Evolutionary conservation across 345 rosid genomes (phyloP).

Genomic region (Isatis tinctoria): DNA sequence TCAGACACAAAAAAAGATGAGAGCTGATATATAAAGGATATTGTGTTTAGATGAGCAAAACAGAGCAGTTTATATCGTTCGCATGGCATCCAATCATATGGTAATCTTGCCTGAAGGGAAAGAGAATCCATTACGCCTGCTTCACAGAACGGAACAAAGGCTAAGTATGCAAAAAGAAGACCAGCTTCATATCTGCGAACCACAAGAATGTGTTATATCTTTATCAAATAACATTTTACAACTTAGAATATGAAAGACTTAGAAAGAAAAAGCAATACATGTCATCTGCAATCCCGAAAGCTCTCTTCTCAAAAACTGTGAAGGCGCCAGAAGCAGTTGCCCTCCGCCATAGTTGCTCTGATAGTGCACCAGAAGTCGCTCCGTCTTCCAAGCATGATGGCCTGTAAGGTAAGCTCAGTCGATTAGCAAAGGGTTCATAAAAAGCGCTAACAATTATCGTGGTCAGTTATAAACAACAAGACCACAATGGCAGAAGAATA

Average conservation of each 20-base stretch:
- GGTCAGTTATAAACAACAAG: conserved; percentile 5
- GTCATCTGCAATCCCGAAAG: conserved; percentile 95
- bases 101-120: conserved; percentile 66
- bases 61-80: background rate
- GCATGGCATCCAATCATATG: background rate
- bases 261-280: conserved; percentile 44
- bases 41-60: background rate
- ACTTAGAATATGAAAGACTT: background rate
- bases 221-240: conserved; percentile 2
- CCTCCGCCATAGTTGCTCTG: conserved; percentile 90
- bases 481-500: conserved; percentile 1
- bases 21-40: background rate
- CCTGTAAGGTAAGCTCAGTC: conserved; percentile 31
- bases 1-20: background rate
- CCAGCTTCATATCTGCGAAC: conserved; percentile 83
- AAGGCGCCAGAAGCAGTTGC: conserved; percentile 78
- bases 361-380: conserved; percentile 39
- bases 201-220: conserved; percentile 14
- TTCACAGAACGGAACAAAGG: conserved; percentile 94
- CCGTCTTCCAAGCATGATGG: conserved; percentile 54
- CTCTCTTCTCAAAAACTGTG: conserved; percentile 69
- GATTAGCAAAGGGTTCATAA: conserved; percentile 5
- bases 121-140: conserved; percentile 77
- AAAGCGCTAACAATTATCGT: background rate
- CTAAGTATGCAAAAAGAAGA: conserved; percentile 86